Evolutionary conservation across 139 green algal genomes (phyloP), one percentile per base, ranked within the genome.

Genomic region (Volvox reticuliferus): DNA sequence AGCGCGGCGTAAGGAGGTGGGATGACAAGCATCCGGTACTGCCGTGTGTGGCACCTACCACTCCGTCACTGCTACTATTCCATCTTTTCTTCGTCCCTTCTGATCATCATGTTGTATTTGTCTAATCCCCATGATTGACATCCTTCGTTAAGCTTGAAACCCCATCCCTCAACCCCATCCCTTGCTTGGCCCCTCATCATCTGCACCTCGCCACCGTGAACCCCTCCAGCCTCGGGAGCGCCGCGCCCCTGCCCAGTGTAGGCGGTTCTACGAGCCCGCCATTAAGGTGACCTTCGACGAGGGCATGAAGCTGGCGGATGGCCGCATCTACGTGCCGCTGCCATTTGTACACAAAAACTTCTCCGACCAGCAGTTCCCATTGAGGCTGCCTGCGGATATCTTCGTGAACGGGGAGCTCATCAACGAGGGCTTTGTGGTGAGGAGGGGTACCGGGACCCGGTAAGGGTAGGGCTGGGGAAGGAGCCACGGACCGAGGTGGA

Each of bases 281-380:
- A 36, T 67, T 22, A 88, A 79, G 82, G 79, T 92, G 20, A 82
- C 67, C 17, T 92, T 92, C 37, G 89, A 92, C 24, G 90, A 88
- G 76, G 90, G 83, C 71, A 84, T 91, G 85, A 79, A 73, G 68
- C 63, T 93, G 85, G 85, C 78, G 9, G 91, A 93, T 30, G 91
- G 91, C 2, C 91, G 91, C 78, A 93, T 93, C 85, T 88, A 91
- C 65, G 78, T 91, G 65, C 91, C 91, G 36, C 91, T 91, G 37
- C 67, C 85, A 50, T 93, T 91, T 20, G 68, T 93, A 36, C 63
- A 88, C 36, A 85, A 88, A 62, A 91, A 89, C 90, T 91, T 93
- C 30, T 21, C 76, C 37, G 77, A 88, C 1, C 35, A 44, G 62
- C 32, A 71, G 68, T 91, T 91, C 32, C 87, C 87, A 36, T 78